Evolutionary conservation across 129 eudicot species (phyloP), one percentile per base, ranked within the genome.

Genomic region (Chrysanthemum lavandulifolium): DNA sequence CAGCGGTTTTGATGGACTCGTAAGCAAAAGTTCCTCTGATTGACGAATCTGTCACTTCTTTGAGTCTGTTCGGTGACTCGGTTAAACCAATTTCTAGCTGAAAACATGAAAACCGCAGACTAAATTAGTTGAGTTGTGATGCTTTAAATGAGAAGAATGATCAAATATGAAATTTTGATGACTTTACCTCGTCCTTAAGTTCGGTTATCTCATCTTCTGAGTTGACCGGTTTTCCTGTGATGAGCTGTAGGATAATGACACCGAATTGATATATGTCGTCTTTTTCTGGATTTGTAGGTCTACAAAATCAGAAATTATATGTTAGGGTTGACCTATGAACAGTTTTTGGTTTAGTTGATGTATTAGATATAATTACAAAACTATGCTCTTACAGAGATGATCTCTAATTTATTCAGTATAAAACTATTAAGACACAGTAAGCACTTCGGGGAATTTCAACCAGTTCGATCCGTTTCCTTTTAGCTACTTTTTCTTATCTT

Each of bases 241-340:
- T 85, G 67, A 93, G 84, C 82, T 90, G 92, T 8, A 90, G 68
- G 70, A 93, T 76, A 69, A 93, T 93, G 25, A 87, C 84, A 10
- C 98, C 98, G 55, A 90, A 83, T 68, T 81, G 84, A 77, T 82
- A 90, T 33, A 93, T 93, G 25, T 93, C 98, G 12, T 93, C 91
- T 82, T 87, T 90, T 57, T 86, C 97, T 29, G 81, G 80, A 76
- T 84, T 85, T 65, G 52, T 77, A 6, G 73, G 79, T 86, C 86
- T 58, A 65, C 13, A 69, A 18, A 67, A 68, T 56, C 36, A 56
- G 68, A 15, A 25, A 58, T 31, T 33, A 19, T 15, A 1, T 19
- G 62, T 75, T 56, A 54, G 4, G 31, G 74, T 54, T 54, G 75
- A 70, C 54, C 48, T 54, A 49, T 29, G 8, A 27, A 70, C 55